Evolutionary conservation across 352 stramenopile species (phyloP), one percentile per base, ranked within the genome.

Genomic region (Hyaloperonospora brassicae): DNA sequence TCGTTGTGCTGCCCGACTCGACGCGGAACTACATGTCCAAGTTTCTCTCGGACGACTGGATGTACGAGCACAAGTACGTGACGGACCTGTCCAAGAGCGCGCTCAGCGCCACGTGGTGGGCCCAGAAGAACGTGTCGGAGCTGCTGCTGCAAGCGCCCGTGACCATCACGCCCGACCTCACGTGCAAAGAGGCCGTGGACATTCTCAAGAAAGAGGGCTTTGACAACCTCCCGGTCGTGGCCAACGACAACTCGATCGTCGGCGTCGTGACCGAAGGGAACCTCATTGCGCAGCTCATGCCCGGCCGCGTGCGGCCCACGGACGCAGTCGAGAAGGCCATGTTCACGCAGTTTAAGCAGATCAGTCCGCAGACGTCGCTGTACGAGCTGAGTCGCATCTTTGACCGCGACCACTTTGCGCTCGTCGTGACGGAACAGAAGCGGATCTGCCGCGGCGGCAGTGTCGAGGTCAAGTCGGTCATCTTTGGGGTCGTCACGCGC

Each of bases 1-100:
- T 98, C 6, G 90, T 98, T 5, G 84, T 98, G 45, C 72, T 98
- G 13, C 92, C 95, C 0, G 95, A 98, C 73, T 97, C 84, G 47
- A 95, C 96, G 27, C 79, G 94, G 41, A 98, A 98, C 76, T 98
- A 98, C 88, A 98, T 98, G 93, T 97, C 88, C 68, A 98, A 98
- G 79, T 97, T 96, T 56, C 62, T 98, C 24, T 95, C 76, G 48
- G 92, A 98, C 71, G 86, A 98, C 69, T 98, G 95, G 94, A 93
- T 93, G 84, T 89, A 87, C 66, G 75, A 89, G 53, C 66, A 91
- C 64, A 75, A 73, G 36, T 93, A 88, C 63, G 82, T 93, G 35
- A 81, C 86, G 50, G 76, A 86, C 48, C 68, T 85, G 60, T 73
- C 70, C 50, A 86, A 87, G 66, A 86, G 74, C 66, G 68, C 66